Evolutionary conservation across 208 protist genomes (phyloP).

Genomic region (Wallacemonas sp.): DNA sequence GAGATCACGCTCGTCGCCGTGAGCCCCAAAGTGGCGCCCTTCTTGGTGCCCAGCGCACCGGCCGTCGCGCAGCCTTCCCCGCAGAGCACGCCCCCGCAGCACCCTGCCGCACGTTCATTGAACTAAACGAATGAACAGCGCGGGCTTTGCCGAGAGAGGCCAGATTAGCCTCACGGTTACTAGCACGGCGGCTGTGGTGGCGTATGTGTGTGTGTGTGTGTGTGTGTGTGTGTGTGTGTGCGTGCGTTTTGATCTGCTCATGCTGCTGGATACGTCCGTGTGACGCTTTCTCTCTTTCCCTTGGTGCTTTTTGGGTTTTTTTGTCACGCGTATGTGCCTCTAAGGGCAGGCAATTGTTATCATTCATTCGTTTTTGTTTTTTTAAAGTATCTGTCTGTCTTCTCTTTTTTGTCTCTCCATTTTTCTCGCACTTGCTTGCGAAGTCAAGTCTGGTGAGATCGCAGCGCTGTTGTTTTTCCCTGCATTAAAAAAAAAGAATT

Average conservation of each 20-base stretch:
- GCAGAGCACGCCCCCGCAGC: not conserved
- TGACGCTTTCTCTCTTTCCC: slow-evolving; percentile 15
- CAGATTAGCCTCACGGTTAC: not conserved
- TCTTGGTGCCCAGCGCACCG: slow-evolving; percentile 1
- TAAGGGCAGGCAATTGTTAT: no score
- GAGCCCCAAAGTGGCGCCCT: slow-evolving; percentile 26
- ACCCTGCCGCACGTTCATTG: not conserved
- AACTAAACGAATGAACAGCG: no score
- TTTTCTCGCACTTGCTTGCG: not conserved
- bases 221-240: no score
- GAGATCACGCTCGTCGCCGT: slow-evolving; percentile 21
- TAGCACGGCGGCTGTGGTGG: no score
- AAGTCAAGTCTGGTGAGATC: slow-evolving; percentile 9
- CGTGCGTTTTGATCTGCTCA: no score
- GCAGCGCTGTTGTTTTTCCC: slow-evolving; percentile 11
- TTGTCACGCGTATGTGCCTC: not conserved
- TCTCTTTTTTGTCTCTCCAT: slow-evolving; percentile 10
- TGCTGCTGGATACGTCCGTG: no score
- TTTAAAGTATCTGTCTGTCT: slow-evolving; percentile 16
- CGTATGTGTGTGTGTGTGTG: no score
- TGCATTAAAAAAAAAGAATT: slow-evolving; percentile 15
- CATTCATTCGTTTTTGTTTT: slow-evolving; percentile 17
- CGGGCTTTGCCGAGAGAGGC: no score
- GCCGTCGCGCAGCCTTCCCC: not conserved
- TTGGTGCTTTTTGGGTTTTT: no score